Base-by-base conservation (phyloP, 2,329 filamentous ascomycete species). In the Fusarium sp. region DNA sequence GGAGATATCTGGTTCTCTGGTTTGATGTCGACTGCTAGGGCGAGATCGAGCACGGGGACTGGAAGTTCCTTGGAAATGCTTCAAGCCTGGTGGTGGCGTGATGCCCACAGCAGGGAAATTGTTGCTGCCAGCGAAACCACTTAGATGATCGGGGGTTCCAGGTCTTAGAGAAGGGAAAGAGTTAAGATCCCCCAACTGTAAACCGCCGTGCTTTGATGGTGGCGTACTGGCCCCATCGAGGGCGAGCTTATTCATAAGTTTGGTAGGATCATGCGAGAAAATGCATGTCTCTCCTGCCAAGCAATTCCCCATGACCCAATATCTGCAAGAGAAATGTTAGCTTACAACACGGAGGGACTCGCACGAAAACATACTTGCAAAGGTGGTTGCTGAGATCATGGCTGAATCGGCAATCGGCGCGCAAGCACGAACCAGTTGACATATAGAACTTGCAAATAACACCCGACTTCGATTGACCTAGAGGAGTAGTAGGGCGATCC, bases 391-490 rank as follows among this genome's bases (percentile, higher is more conserved):
- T 97, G 49, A 97, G 88, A 81, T 99, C 96, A 82, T 99, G 96
- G 76, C 95, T 97, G 83, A 98, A 99, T 65, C 96, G 92, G 82
- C 96, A 99, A 82, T 99, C 96, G 68, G 96, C 96, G 67, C 96
- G 91, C 60, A 98, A 91, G 81, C 96, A 99, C 82, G 96, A 94
- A n/a, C 96, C 96, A 12, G 93, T 97, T 15, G 95, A 96, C 72
- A 99, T 86, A 87, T 95, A 98, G 82, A 98, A 99, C 83, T 97
- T 97, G 89, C 96, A 99, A 46, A 98, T 94, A 43, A 98, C 92
- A 32, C 94, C 93, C 72, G 93, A 94, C 81, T 95, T 96, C 76
- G 92, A 88, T 79, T 93, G 91, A 30, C 90, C 89, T 30, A 90
- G 89, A 5, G 96, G 95, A 2, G 95, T 97, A 13, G 89, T 86